phyloP scores from a whole-genome alignment of 2,329 filamentous ascomycete species.

The Cercospora canescens region DNA sequence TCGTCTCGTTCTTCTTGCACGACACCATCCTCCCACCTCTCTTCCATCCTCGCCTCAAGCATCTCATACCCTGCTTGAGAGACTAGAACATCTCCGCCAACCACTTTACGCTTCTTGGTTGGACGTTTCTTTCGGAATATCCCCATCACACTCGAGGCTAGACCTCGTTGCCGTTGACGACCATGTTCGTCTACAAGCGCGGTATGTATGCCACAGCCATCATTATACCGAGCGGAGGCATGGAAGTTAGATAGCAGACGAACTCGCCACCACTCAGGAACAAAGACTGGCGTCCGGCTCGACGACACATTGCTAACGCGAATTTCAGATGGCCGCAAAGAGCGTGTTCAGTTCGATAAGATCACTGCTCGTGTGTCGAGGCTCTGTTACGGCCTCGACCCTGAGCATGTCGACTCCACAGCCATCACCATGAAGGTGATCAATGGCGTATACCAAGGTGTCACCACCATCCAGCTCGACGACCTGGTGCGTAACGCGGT shows the following conservation, averaged over 20 bases:
- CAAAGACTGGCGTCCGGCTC: constrained; percentile 11
- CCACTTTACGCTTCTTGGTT: constrained; percentile 11
- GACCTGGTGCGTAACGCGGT: constrained; percentile 71
- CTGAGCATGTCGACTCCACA: constrained; percentile 93
- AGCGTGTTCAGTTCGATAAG: constrained; percentile 99
- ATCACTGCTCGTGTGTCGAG: constrained; percentile 98
- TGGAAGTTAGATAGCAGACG: background rate
- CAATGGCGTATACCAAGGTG: constrained; percentile 97
- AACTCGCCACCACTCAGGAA: constrained; percentile 13
- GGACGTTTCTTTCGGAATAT: constrained; percentile 12
- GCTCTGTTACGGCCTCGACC: constrained; percentile 94
- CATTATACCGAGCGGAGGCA: background rate
- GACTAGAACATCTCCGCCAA: constrained; percentile 6
- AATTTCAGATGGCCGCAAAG: constrained; percentile 87
- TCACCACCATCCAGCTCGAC: constrained; percentile 93
- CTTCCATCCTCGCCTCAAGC: constrained; percentile 15
- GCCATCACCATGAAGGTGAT: constrained; percentile 99
- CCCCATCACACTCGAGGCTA: constrained; percentile 23
- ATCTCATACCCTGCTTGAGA: constrained; percentile 22
- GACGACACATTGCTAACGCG: constrained; percentile 23
- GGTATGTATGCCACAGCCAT: constrained; percentile 44
- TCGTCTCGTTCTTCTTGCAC: constrained; percentile 14
- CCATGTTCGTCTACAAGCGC: constrained; percentile 65
- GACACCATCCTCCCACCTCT: constrained; percentile 16
- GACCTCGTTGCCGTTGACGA: constrained; percentile 33